Base-by-base conservation (phyloP, 352 stramenopile genomes). In the Phytophthora sp. region DNA sequence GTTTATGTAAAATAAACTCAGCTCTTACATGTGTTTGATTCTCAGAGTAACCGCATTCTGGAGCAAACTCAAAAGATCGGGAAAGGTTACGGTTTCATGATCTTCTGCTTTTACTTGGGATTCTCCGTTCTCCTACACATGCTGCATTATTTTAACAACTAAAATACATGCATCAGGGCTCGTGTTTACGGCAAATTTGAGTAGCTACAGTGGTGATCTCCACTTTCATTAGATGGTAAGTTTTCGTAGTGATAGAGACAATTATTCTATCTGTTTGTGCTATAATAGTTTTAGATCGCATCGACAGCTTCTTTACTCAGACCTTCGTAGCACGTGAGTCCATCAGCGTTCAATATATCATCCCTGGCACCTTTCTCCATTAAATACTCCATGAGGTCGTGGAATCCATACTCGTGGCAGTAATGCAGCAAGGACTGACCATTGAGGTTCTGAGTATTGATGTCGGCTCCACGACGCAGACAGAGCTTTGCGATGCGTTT, bases 401-500 rank as follows among this genome's bases (percentile, higher is more conserved):
- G 89, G 76, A 98, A 98, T 9, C 92, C 93, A 66, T 98, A 99
- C 39, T 93, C 83, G 57, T 96, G 97, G 41, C 86, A 95, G 74
- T 97, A 98, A 64, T 98, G 94, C 21, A 98, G 73, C 35, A 94
- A 73, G 0, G 88, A 98, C 62, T 99, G 91, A 0, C 95, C 95
- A 45, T 94, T 98, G 38, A 96, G 61, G 69, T 98, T 99, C 35
- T 96, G 86, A 4, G 90, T 94, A 70, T 99, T 97, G 65, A 98
- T 87, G 35, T 98, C 89, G 29, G 94, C 93, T 15, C 91, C 95
- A 27, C 91, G 88, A 4, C 95, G 90, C 24, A 99, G 62, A 66
- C 88, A 97, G 7, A 99, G 82, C 80, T 98, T 99, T 35, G 84
- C 84, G 41, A 99, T 98, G 45, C 95, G 84, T 72, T 98, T 98